These are phyloP conservation scores for Cladosporium austrohemisphaericum DNA, from an alignment of 2,329 filamentous ascomycete genomes.

Conservation along the genomic window DNA sequence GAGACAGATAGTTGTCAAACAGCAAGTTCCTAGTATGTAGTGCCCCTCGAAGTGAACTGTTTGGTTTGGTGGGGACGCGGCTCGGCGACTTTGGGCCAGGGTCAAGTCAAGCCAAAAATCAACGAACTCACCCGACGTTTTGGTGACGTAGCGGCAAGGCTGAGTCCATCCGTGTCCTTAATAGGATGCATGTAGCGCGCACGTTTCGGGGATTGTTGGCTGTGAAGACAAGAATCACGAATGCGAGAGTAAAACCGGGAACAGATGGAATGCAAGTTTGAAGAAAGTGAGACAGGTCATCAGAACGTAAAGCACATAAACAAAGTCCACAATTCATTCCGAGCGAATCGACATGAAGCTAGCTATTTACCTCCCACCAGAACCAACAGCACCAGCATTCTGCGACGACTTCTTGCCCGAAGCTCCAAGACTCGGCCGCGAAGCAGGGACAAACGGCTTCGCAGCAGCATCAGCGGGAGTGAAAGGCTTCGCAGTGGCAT, in stretches of 20 bases:
- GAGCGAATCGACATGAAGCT: slow-evolving; percentile 5
- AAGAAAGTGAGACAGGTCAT: neutral
- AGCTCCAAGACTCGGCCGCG: slow-evolving; percentile 23
- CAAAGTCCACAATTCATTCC: slow-evolving; percentile 21
- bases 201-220: neutral
- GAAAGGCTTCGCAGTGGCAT: slow-evolving; percentile 30
- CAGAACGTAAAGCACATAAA: slow-evolving; percentile 14
- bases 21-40: too few relatives aligned
- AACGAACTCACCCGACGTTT: too few relatives aligned
- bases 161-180: too few relatives aligned
- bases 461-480: slow-evolving; percentile 27
- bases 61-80: too few relatives aligned
- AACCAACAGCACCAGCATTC: slow-evolving; percentile 12
- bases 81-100: too few relatives aligned
- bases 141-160: too few relatives aligned
- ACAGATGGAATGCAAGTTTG: too few relatives aligned
- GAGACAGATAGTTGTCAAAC: neutral
- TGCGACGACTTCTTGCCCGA: slow-evolving; percentile 12
- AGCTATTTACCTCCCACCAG: slow-evolving; percentile 11
- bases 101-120: too few relatives aligned
- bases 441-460: slow-evolving; percentile 29
- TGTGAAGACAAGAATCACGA: too few relatives aligned
- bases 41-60: too few relatives aligned
- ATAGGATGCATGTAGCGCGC: neutral
- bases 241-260: too few relatives aligned